These are phyloP conservation scores for Grosmannia serpens DNA, from an alignment of 2,329 filamentous ascomycete species.

Conservation along the genomic window DNA sequence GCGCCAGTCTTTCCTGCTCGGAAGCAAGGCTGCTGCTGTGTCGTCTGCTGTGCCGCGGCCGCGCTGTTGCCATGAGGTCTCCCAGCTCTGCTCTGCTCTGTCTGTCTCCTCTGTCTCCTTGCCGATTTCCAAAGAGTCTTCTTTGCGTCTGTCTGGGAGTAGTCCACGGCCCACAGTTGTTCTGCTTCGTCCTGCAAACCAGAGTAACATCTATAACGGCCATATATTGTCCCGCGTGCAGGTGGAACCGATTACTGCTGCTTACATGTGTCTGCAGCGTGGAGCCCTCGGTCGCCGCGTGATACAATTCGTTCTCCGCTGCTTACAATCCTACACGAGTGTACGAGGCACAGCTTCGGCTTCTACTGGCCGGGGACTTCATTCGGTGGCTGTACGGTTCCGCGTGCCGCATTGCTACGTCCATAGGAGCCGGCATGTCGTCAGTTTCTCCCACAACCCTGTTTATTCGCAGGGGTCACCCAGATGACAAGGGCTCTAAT, in stretches of 20 bases:
- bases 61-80: background rate
- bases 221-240: background rate
- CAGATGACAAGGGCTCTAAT: too few species aligned
- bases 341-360: too few species aligned
- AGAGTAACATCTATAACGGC: background rate
- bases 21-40: background rate
- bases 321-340: too few species aligned
- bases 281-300: background rate
- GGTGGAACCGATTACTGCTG: background rate
- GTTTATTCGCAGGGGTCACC: too few species aligned
- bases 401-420: too few species aligned
- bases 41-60: background rate
- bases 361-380: too few species aligned
- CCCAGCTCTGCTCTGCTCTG: background rate
- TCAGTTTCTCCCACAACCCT: too few species aligned
- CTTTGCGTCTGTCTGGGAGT: background rate
- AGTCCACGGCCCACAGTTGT: background rate
- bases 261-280: background rate
- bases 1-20: background rate
- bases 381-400: too few species aligned
- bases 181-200: background rate
- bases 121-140: background rate
- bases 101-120: background rate
- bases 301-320: too few species aligned
- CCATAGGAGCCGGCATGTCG: too few species aligned